Percentiles rank a stretch among this genome's conserved stretches.
Evolutionary conservation across 2,329 filamentous ascomycete genomes (phyloP).

Genomic region (Gaeumannomyces sp.): DNA sequence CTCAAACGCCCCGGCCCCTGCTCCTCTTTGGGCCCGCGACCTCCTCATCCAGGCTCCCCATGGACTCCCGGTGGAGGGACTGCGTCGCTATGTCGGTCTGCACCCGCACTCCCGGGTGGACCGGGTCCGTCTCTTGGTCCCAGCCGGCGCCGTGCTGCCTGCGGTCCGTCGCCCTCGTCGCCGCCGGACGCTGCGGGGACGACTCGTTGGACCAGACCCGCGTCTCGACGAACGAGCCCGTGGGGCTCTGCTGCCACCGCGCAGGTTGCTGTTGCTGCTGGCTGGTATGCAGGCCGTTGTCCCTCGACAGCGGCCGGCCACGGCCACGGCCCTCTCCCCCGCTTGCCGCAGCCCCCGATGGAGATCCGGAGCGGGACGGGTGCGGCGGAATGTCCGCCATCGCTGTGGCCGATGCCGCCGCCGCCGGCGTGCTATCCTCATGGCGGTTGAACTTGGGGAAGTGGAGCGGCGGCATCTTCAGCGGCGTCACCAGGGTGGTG

Average conservation of each 20-base stretch:
- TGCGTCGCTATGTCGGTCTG: slow-evolving; percentile 6
- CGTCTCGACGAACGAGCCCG: slow-evolving; percentile 6
- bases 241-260: neutral
- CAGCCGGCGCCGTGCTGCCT: no score
- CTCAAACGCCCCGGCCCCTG: neutral
- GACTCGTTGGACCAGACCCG: slow-evolving; percentile 7
- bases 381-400: neutral
- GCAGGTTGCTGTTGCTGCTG: neutral
- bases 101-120: neutral
- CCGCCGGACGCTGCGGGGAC: neutral
- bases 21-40: neutral
- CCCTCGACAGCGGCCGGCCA: no score
- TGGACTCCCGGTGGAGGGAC: neutral
- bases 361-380: neutral
- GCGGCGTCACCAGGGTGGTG: neutral
- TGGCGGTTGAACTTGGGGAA: slow-evolving; percentile 1
- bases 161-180: no score
- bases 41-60: neutral
- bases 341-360: neutral
- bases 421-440: neutral
- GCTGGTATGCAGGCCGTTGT: neutral
- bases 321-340: no score
- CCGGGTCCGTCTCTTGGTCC: neutral
- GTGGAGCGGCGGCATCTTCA: neutral
- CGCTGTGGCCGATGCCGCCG: no score